These are phyloP conservation scores for Udeniomyces megalosporus DNA, from an alignment of 768 basidiomycete species.

Conservation along the genomic window DNA sequence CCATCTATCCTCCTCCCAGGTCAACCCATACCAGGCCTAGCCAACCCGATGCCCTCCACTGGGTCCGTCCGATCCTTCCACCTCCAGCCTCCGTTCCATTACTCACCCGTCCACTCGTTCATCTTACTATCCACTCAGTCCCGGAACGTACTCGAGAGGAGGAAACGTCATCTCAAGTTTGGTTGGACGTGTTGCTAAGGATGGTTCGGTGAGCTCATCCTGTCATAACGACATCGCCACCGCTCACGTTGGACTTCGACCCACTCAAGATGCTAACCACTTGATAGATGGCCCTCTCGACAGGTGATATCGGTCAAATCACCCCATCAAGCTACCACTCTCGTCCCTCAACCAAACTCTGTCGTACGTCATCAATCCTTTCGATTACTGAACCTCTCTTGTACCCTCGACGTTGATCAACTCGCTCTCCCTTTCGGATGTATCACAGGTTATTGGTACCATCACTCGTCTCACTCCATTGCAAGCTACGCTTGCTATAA, in stretches of 20 bases:
- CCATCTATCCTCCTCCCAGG: slow-evolving; percentile 9
- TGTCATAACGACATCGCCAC: too few species aligned
- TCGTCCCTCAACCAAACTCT: slow-evolving; percentile 11
- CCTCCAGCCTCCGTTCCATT: background rate
- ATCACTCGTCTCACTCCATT: slow-evolving; percentile 67
- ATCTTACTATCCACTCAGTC: background rate
- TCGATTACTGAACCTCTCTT: background rate
- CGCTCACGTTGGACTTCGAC: background rate
- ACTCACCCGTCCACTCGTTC: background rate
- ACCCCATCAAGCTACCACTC: background rate
- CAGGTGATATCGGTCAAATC: slow-evolving; percentile 1
- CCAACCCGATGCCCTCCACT: background rate
- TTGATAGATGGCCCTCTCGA: background rate
- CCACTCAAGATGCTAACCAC: background rate
- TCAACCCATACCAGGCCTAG: background rate
- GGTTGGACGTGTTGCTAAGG: slow-evolving; percentile 9
- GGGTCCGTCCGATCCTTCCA: background rate
- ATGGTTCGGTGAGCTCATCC: slow-evolving; percentile 4
- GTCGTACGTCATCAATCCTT: background rate
- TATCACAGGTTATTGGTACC: slow-evolving; percentile 46
- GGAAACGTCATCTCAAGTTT: background rate
- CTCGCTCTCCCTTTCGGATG: background rate
- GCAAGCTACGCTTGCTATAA: slow-evolving; percentile 68
- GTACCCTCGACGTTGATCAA: background rate
- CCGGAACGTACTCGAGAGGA: slow-evolving; percentile 1